A percentile compares a stretch with the other conserved stretches of the same genome.
Conservation (phyloP, 495 filamentous ascomycete genomes). For the Extremus antarcticus region DNA sequence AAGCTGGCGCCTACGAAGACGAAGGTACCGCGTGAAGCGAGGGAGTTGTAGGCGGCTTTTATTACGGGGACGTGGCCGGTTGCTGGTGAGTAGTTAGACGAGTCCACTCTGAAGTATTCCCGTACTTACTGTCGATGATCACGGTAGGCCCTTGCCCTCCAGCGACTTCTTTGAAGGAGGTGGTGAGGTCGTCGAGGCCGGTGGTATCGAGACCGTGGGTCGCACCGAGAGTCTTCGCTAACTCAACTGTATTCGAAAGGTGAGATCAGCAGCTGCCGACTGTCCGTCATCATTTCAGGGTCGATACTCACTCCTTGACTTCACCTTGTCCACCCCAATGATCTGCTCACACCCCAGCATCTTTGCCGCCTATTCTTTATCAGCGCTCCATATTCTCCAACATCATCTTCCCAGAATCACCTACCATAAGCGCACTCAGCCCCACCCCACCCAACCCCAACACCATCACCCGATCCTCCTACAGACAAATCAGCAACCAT, state of each 20-base stretch:
- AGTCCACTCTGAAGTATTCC: neutral
- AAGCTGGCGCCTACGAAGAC: slow-evolving; percentile 20
- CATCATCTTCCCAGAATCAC: neutral
- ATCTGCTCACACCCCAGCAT: slow-evolving; percentile 15
- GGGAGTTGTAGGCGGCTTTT: slow-evolving; percentile 15
- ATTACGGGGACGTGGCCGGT: slow-evolving; percentile 19
- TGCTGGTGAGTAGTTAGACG: slow-evolving; percentile 12
- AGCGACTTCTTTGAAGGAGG: neutral
- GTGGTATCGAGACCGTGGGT: slow-evolving; percentile 20
- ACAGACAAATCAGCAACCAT: too few relatives aligned
- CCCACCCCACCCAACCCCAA: slow-evolving; percentile 26
- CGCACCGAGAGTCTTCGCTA: slow-evolving; percentile 22
- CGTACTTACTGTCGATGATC: neutral
- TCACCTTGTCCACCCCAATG: slow-evolving; percentile 23
- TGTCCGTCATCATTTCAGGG: neutral
- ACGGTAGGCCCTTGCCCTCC: neutral
- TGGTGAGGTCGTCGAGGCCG: slow-evolving; percentile 11
- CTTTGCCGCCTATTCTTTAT: slow-evolving; percentile 16
- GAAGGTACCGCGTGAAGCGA: slow-evolving; percentile 17
- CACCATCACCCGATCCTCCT: slow-evolving; percentile 16
- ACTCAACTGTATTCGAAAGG: slow-evolving; percentile 3
- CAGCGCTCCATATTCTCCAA: too few relatives aligned
- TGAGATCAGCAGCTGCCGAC: neutral
- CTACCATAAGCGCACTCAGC: slow-evolving; percentile 20
- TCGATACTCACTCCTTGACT: slow-evolving; percentile 6